A percentile compares a stretch with the other conserved stretches of the same genome.
phyloP scores from a whole-genome alignment of 148 eudicot genomes.

The Euryodendron excelsum region DNA sequence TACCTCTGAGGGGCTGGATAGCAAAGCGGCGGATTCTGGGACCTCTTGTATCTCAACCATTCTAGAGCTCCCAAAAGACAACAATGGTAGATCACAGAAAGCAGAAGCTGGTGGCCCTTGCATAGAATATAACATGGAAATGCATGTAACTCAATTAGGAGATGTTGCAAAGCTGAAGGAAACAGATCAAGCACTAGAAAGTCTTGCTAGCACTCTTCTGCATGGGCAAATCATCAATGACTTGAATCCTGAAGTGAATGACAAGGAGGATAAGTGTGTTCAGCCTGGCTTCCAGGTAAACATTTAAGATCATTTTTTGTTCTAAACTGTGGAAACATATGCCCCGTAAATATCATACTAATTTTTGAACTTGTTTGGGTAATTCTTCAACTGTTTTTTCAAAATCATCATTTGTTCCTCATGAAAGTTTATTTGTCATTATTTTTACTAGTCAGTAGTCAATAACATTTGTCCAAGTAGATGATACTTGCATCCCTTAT shows the following conservation, averaged over 20 bases:
- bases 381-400: neutral
- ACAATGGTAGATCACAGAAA: constrained; percentile 13
- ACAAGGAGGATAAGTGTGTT: neutral
- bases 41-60: constrained; percentile 26
- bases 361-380: neutral
- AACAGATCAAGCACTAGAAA: constrained; percentile 19
- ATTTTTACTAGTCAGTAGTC: neutral
- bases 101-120: constrained; percentile 15
- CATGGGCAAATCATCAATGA: constrained; percentile 21
- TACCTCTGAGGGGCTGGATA: constrained; percentile 16
- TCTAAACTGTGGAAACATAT: neutral
- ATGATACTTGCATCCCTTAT: neutral
- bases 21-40: constrained; percentile 21
- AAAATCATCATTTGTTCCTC: neutral
- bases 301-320: neutral
- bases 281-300: neutral
- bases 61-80: constrained; percentile 27
- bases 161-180: constrained; percentile 14
- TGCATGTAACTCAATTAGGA: constrained; percentile 1
- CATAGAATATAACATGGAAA: constrained; percentile 16
- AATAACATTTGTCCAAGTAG: neutral
- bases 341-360: neutral
- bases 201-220: constrained; percentile 6
- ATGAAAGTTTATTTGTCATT: neutral
- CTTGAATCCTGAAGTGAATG: neutral